Conservation (phyloP, 129 eudicot species). For the Kitagawia praeruptora region DNA sequence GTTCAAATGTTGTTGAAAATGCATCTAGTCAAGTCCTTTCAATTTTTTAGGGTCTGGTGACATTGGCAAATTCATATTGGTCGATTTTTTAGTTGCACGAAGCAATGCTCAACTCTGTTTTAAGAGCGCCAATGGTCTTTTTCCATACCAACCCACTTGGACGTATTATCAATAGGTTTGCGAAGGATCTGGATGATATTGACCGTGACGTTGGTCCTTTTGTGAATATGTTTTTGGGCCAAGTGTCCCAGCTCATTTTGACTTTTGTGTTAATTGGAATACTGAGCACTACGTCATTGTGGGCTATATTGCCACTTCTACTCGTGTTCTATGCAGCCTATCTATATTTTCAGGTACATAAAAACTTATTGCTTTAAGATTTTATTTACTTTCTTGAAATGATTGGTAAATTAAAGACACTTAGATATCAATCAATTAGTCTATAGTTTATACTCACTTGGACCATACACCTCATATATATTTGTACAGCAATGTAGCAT, state of each 20-base stretch:
- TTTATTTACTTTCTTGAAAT: too few relatives aligned
- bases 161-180: constrained; percentile 82
- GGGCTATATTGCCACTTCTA: constrained; percentile 97
- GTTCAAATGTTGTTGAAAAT: not conserved
- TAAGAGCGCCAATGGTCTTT: constrained; percentile 94
- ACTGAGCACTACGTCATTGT: constrained; percentile 80
- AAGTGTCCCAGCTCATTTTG: constrained; percentile 75
- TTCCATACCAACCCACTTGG: constrained; percentile 96
- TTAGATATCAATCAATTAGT: too few relatives aligned
- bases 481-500: not conserved
- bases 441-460: too few relatives aligned
- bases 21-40: constrained; percentile 6
- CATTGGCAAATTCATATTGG: constrained; percentile 84
- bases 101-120: constrained; percentile 63
- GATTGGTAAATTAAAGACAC: too few relatives aligned
- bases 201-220: constrained; percentile 62
- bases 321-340: constrained; percentile 81
- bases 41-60: constrained; percentile 57
- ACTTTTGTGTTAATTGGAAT: constrained; percentile 87
- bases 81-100: constrained; percentile 68
- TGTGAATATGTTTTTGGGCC: constrained; percentile 68
- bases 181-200: constrained; percentile 90
- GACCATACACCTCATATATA: not conserved
- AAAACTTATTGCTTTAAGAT: not conserved
- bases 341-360: constrained; percentile 81